Base-by-base conservation (phyloP, 2,329 filamentous ascomycete species). In the Microdochium nivale region DNA sequence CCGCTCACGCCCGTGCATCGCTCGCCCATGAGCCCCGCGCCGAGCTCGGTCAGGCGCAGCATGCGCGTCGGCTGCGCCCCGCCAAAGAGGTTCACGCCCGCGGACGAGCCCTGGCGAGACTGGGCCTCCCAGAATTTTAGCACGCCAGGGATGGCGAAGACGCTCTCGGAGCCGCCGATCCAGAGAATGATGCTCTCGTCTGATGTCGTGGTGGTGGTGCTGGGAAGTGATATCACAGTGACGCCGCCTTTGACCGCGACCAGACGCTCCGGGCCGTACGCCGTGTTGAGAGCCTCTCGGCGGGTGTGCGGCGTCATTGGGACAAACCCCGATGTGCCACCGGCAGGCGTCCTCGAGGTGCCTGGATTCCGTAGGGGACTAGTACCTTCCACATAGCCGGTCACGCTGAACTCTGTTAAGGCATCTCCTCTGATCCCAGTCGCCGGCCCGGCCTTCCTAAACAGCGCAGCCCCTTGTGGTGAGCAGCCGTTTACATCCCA, bases 261-360 rank as follows among this genome's bases (percentile, higher is more conserved):
- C 2, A 83, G 68, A 3, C 76, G 75, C 55, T 81, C 79, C 4
- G 74, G 68, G 0, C 74, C 73, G 7, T 73, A 66, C 27, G 70
- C 68, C 1, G 72, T 71, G 11, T 71, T 68, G 3, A 78, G 68
- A 3, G 74, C 77, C 53, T 80, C 77, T 37, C 75, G 75, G 37
- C 81, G 71, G 10, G 79, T 80, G 54, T 82, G 79, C 0, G 81
- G 81, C 1, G 81, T 84, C 80, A 84, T 81, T 10, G 81, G 81
- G 10, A 79, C 78, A 55, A 84, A 83, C 33, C 80, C 80, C 16
- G 70, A 70, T 19, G 35, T 16, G 46, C 62, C 59, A 21, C 63
- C 53, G 55, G 67, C 59, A 8, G 61, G 57, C 2, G 62, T 62
- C 64, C 68, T 68, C 49, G 69, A 69, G 10, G 67, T 63, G 4